phyloP scores from a whole-genome alignment of 495 filamentous ascomycete species.

The Talaromyces thailandensis region DNA sequence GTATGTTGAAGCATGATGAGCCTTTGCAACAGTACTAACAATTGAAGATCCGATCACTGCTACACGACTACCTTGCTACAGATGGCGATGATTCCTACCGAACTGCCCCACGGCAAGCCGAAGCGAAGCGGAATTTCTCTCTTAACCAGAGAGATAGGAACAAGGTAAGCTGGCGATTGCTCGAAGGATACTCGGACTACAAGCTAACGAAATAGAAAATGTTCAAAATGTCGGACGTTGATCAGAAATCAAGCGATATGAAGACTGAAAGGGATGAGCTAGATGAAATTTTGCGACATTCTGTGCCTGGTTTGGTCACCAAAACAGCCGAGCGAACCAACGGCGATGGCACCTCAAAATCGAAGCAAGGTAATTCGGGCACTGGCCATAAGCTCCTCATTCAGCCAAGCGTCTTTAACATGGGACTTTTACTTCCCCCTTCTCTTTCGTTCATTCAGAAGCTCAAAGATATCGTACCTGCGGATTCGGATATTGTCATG shows the following conservation, averaged over 20 bases:
- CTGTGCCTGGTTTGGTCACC: conserved; percentile 87
- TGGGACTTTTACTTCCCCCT: conserved; percentile 87
- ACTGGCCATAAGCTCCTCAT: conserved; percentile 81
- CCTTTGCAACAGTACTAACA: background rate
- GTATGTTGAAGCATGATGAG: conserved; percentile 28
- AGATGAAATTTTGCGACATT: conserved; percentile 78
- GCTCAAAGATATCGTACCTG: conserved; percentile 84
- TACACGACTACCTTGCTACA: conserved; percentile 97
- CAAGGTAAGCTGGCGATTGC: conserved; percentile 30
- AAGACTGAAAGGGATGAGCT: conserved; percentile 81
- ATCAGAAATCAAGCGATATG: conserved; percentile 63
- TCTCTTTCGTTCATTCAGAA: conserved; percentile 86
- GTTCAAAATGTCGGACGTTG: conserved; percentile 83
- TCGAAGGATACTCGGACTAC: background rate
- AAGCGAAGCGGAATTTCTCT: conserved; percentile 47
- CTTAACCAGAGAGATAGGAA: conserved; percentile 58
- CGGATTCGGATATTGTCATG: conserved; percentile 70
- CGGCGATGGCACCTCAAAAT: conserved; percentile 25
- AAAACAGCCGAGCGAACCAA: conserved; percentile 47
- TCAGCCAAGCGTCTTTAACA: conserved; percentile 96
- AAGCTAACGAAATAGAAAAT: conserved; percentile 46
- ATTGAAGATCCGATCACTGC: conserved; percentile 65
- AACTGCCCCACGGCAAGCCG: conserved; percentile 34
- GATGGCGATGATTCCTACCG: conserved; percentile 59
- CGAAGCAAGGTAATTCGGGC: conserved; percentile 42